Conservation (phyloP, 176 grass and related monocot genomes). For the Dactylis glomerata region DNA sequence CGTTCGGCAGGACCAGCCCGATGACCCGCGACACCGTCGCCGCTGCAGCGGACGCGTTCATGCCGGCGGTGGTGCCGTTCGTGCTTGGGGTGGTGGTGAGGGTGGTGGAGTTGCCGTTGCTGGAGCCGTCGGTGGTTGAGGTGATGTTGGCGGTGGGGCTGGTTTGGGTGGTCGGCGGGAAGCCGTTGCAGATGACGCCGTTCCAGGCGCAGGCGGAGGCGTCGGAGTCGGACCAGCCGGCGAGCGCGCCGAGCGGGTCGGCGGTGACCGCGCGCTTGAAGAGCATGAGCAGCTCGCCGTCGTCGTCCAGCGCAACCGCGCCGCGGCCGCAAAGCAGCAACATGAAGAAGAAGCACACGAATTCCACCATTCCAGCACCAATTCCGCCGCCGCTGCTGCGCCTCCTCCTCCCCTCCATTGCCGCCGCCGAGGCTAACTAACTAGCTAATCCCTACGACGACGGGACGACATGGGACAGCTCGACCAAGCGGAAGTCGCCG, state of each 20-base stretch:
- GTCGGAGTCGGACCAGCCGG: conserved; percentile 61
- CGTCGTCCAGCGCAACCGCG: conserved; percentile 38
- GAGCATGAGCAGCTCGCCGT: conserved; percentile 68
- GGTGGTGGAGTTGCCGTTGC: neutral
- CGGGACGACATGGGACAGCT: neutral
- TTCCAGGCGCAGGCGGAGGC: conserved; percentile 66
- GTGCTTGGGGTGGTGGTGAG: neutral
- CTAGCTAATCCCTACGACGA: neutral
- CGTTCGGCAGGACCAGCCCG: conserved; percentile 63
- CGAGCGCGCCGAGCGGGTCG: conserved; percentile 65
- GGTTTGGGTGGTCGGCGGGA: conserved; percentile 11
- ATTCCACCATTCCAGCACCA: neutral
- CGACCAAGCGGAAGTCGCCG: too few relatives aligned
- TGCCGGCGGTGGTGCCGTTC: neutral
- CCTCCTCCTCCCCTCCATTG: neutral
- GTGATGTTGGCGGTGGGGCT: conserved; percentile 4
- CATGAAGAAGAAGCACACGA: neutral
- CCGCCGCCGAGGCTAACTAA: neutral
- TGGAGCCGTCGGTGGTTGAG: neutral
- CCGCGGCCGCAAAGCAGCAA: neutral
- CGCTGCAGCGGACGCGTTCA: conserved; percentile 25
- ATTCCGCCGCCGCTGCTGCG: too few relatives aligned
- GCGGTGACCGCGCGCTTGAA: conserved; percentile 70
- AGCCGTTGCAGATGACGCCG: conserved; percentile 88
- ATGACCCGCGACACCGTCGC: conserved; percentile 75